Evolutionary conservation across 106 monocot genomes (phyloP), one percentile per base, ranked within the genome.

Genomic region (Dendrobium catenatum): DNA sequence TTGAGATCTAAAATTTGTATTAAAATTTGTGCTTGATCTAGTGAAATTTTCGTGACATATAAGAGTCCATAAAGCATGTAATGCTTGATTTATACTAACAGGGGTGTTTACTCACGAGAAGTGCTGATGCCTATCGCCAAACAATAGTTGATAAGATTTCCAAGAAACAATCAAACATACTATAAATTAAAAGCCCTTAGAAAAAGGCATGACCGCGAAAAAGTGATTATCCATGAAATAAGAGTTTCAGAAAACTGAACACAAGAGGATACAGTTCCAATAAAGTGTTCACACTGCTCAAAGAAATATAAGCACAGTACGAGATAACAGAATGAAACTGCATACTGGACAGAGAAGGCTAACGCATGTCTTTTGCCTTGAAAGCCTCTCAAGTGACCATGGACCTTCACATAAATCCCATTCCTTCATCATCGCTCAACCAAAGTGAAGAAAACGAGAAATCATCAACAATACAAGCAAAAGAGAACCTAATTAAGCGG

Each of bases 351-450:
- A 31, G 85, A 89, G 55, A 85, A 85, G 64, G 88, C 88, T 56
- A 85, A 46, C 13, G 76, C 89, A 83, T 81, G 81, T 78, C 66
- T 79, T 55, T 89, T 91, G 72, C 85, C 73, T 56, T 85, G 87
- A 80, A 91, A 89, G 56, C 86, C 89, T 58, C 82, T 85, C 83
- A 89, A 40, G 72, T 85, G 77, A 37, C 85, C 82, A 73, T 77
- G 46, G 26, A 91, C 87, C 73, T 83, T 85, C 13, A 89, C 85
- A 87, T 89, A 91, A 81, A 87, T 76, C 54, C 91, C 91, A 77
- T 87, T 82, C 85, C 91, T 91, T 81, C 73, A 66, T 16, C 48
- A 77, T 55, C 18, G 77, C 42, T 76, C 76, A 40, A 68, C 58
- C 8, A 33, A 81, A 81, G 54, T 59, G 13, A 48, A 66, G 17